Conservation (phyloP, 2,329 filamentous ascomycete species). For the Cercospora citrullina region DNA sequence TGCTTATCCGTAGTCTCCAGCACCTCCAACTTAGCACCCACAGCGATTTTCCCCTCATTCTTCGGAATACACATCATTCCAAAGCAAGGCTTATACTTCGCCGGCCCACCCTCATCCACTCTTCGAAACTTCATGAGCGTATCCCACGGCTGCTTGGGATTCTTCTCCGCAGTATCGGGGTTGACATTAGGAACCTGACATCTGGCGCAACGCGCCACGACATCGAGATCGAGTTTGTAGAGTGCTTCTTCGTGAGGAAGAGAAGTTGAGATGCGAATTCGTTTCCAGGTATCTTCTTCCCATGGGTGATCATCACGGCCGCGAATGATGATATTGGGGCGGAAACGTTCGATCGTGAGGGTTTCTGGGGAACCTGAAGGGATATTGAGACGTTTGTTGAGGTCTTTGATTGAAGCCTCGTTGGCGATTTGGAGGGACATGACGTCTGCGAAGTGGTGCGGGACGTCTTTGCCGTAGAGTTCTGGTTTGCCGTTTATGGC, state of each 20-base stretch:
- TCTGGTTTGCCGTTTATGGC: slow-evolving; percentile 57
- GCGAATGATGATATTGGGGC: slow-evolving; percentile 63
- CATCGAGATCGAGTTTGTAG: slow-evolving; percentile 53
- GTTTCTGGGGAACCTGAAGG: slow-evolving; percentile 44
- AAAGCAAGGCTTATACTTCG: slow-evolving; percentile 66
- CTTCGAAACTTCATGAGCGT: slow-evolving; percentile 61
- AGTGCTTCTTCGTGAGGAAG: slow-evolving; percentile 37
- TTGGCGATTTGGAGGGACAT: slow-evolving; percentile 59
- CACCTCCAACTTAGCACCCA: slow-evolving; percentile 62
- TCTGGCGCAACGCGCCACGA: slow-evolving; percentile 59
- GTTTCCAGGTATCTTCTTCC: slow-evolving; percentile 66
- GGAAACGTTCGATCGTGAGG: slow-evolving; percentile 63
- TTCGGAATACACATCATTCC: slow-evolving; percentile 65
- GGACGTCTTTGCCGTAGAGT: slow-evolving; percentile 49
- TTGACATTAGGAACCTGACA: slow-evolving; percentile 67
- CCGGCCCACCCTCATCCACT: slow-evolving; percentile 59
- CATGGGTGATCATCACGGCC: slow-evolving; percentile 54
- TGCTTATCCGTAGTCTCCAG: slow-evolving; percentile 59
- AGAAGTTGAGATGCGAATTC: slow-evolving; percentile 49
- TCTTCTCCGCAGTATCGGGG: slow-evolving; percentile 60
- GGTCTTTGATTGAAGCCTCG: slow-evolving; percentile 57
- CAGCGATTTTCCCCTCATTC: slow-evolving; percentile 54
- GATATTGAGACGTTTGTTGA: slow-evolving; percentile 54
- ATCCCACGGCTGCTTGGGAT: slow-evolving; percentile 62
- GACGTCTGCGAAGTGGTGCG: slow-evolving; percentile 61